phyloP scores from a whole-genome alignment of 768 basidiomycete species.

The Naganishia randhawae region DNA sequence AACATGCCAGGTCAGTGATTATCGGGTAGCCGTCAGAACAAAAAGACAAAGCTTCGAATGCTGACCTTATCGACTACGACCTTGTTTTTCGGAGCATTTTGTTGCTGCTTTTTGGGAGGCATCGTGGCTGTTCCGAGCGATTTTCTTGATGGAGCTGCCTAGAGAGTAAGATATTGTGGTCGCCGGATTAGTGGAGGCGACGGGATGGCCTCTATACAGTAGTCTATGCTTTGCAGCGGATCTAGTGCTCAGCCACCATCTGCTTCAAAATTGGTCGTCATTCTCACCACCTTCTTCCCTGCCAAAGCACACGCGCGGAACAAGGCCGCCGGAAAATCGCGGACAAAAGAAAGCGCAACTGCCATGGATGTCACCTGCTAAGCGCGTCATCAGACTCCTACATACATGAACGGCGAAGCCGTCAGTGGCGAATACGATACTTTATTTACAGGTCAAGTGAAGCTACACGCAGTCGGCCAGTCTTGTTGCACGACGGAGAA shows the following conservation, averaged over 20 bases:
- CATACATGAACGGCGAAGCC: no score
- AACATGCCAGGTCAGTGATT: neutral
- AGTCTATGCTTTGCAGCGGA: neutral
- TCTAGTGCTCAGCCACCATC: neutral
- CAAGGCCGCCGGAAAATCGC: slow-evolving; percentile 16
- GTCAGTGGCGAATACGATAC: no score
- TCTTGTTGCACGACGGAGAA: no score
- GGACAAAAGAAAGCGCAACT: neutral
- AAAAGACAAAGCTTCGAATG: neutral
- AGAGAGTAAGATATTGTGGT: neutral
- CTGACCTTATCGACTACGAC: slow-evolving; percentile 30
- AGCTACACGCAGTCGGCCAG: no score
- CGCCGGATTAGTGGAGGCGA: neutral
- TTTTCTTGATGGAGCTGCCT: neutral
- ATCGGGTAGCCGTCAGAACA: no score
- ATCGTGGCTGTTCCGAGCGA: slow-evolving; percentile 17
- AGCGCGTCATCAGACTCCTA: no score
- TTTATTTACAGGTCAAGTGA: no score
- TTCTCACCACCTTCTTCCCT: slow-evolving; percentile 6
- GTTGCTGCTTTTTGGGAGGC: slow-evolving; percentile 27
- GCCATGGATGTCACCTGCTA: neutral
- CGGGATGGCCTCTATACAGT: neutral
- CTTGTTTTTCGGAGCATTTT: slow-evolving; percentile 20
- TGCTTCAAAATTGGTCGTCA: slow-evolving; percentile 6
- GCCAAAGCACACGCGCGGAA: neutral